These are phyloP conservation scores for Toxicodendron radicans DNA, from an alignment of 345 rosid genomes.

Conservation along the genomic window DNA sequence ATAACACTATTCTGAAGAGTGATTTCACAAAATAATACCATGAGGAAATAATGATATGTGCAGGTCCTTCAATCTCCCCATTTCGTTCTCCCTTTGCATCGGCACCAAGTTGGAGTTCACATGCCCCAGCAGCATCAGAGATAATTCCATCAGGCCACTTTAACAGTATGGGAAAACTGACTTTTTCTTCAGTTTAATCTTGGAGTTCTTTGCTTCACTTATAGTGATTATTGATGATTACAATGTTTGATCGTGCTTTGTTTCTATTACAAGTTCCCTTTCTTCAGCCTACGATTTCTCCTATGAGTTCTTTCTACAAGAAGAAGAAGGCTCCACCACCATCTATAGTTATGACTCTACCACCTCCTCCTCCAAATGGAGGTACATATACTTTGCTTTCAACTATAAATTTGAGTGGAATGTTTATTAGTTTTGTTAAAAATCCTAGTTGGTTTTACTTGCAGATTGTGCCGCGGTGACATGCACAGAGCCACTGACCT, in stretches of 20 bases:
- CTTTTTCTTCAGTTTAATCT: slow-evolving; percentile 12
- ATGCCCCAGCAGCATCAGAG: slow-evolving; percentile 42
- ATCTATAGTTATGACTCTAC: slow-evolving; percentile 39
- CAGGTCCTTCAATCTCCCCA: slow-evolving; percentile 40
- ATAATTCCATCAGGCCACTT: slow-evolving; percentile 17
- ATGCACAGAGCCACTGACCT: slow-evolving; percentile 62
- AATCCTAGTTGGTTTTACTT: background rate
- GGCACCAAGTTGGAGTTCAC: slow-evolving; percentile 29
- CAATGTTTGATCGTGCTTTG: slow-evolving; percentile 11
- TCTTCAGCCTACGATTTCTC: slow-evolving; percentile 50
- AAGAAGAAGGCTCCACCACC: slow-evolving; percentile 48
- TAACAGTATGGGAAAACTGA: slow-evolving; percentile 31
- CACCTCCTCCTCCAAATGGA: slow-evolving; percentile 70
- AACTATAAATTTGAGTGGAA: background rate
- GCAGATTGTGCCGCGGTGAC: slow-evolving; percentile 56
- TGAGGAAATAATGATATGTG: background rate
- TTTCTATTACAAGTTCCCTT: slow-evolving; percentile 30
- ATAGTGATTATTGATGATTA: slow-evolving; percentile 12
- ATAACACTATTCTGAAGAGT: background rate
- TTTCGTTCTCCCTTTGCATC: slow-evolving; percentile 32
- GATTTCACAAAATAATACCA: background rate
- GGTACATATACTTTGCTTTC: slow-evolving; percentile 29
- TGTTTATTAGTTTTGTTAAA: slow-evolving; percentile 2
- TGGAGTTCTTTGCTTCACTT: slow-evolving; percentile 14
- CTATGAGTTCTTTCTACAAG: slow-evolving; percentile 33